Conservation (phyloP, 768 basidiomycete species). For the Trametes coccinea region DNA sequence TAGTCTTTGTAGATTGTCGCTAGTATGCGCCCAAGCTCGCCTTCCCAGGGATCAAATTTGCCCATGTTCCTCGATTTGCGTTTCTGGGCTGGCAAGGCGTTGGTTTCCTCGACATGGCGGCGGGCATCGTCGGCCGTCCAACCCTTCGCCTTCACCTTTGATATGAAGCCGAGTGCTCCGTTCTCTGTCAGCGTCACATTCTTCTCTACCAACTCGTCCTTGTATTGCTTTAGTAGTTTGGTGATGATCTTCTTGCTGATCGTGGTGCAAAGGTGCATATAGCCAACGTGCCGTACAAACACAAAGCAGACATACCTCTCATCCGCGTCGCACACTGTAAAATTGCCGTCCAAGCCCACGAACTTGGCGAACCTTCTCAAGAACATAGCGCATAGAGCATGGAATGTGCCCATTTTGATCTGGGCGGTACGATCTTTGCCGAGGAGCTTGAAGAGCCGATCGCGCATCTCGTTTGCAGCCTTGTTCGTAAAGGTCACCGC, state of each 20-base stretch:
- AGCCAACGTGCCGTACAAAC: neutral
- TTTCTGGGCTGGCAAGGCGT: neutral
- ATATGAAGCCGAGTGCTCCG: constrained; percentile 61
- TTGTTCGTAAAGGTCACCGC: constrained; percentile 91
- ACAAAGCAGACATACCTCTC: constrained; percentile 56
- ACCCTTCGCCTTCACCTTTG: constrained; percentile 68
- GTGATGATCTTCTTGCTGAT: constrained; percentile 67
- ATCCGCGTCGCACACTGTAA: constrained; percentile 80
- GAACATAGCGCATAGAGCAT: constrained; percentile 71
- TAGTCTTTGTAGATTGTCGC: constrained; percentile 66
- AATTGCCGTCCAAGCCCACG: constrained; percentile 68
- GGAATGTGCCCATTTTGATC: constrained; percentile 76
- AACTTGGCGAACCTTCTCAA: constrained; percentile 61
- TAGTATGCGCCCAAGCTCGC: constrained; percentile 34
- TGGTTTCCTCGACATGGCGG: constrained; percentile 6
- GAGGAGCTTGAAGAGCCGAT: constrained; percentile 64
- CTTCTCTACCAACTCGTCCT: constrained; percentile 45
- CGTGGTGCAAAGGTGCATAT: neutral
- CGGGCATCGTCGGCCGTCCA: constrained; percentile 49
- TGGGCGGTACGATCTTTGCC: constrained; percentile 55
- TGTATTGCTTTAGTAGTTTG: constrained; percentile 57
- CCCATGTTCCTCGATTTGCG: constrained; percentile 1
- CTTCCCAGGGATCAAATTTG: neutral
- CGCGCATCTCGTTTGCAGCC: constrained; percentile 84
- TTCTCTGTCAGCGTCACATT: constrained; percentile 57